Conservation (phyloP, 768 basidiomycete species). For the Cantharellus anzutake region DNA sequence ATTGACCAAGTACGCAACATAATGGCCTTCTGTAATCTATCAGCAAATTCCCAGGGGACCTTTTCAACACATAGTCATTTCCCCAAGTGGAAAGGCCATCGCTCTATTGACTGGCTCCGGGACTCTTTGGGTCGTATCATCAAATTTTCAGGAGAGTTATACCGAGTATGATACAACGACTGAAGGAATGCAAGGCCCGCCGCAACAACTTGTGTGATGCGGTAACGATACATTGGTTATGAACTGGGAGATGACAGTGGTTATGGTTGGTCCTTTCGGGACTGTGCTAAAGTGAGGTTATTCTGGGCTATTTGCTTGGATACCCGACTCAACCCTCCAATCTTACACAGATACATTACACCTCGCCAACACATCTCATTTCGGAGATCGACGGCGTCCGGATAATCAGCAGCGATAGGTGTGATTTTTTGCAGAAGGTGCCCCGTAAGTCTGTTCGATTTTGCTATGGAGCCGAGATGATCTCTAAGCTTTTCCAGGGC, state of each 20-base stretch:
- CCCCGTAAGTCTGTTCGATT: conserved; percentile 37
- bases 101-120: conserved; percentile 60
- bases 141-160: conserved; percentile 75
- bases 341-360: conserved; percentile 48
- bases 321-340: too few relatives aligned
- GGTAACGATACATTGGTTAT: conserved; percentile 87
- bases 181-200: conserved; percentile 17
- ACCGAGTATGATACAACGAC: conserved; percentile 66
- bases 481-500: conserved; percentile 25
- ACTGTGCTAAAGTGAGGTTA: conserved; percentile 72
- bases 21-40: background rate
- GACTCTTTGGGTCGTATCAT: conserved; percentile 82
- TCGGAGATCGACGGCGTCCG: conserved; percentile 84
- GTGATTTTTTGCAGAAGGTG: conserved; percentile 87
- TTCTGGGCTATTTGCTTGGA: conserved; percentile 2
- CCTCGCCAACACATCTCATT: conserved; percentile 53
- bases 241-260: conserved; percentile 55
- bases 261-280: conserved; percentile 85
- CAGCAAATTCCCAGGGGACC: conserved; percentile 76
- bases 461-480: background rate
- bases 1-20: conserved; percentile 40
- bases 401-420: conserved; percentile 57
- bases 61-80: conserved; percentile 70
- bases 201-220: conserved; percentile 74
- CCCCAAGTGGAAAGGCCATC: conserved; percentile 85